phyloP scores from a whole-genome alignment of 176 grass and related monocot species.

The Triticum dicoccoides region DNA sequence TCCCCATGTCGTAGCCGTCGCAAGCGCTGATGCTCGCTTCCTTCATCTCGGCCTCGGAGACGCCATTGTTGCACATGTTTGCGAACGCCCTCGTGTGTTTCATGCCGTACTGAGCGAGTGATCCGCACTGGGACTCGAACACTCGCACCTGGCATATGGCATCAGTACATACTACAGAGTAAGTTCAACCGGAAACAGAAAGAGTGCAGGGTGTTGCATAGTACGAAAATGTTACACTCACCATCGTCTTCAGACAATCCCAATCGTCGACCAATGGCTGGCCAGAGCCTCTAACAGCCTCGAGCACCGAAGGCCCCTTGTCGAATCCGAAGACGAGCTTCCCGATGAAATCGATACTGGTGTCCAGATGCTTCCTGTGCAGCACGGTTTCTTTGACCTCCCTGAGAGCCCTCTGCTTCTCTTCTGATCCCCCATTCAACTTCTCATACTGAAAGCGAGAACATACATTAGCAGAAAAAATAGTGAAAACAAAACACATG shows the following conservation, averaged over 20 bases:
- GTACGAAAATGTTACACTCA: constrained; percentile 4
- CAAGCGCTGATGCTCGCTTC: constrained; percentile 50
- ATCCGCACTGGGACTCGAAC: constrained; percentile 73
- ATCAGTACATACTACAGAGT: neutral
- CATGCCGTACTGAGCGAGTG: constrained; percentile 85
- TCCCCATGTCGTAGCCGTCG: constrained; percentile 40
- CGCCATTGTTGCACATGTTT: constrained; percentile 74
- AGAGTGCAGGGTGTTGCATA: neutral
- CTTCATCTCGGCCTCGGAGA: constrained; percentile 49
- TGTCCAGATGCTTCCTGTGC: constrained; percentile 77
- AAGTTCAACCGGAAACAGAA: neutral
- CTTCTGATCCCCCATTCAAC: constrained; percentile 38
- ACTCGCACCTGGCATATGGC: constrained; percentile 41
- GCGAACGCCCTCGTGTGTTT: constrained; percentile 80
- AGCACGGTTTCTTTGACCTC: constrained; percentile 59
- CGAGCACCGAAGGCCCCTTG: constrained; percentile 46
- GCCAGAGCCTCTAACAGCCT: constrained; percentile 41
- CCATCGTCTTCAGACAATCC: constrained; percentile 87
- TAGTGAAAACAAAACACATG: neutral
- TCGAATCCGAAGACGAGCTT: constrained; percentile 71
- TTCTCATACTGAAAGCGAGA: constrained; percentile 63
- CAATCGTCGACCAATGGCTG: constrained; percentile 79
- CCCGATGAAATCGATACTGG: constrained; percentile 64
- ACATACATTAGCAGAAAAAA: neutral
- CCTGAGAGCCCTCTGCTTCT: constrained; percentile 47